Conservation (phyloP, 306 rosid species). For the Nissolia schottii region DNA sequence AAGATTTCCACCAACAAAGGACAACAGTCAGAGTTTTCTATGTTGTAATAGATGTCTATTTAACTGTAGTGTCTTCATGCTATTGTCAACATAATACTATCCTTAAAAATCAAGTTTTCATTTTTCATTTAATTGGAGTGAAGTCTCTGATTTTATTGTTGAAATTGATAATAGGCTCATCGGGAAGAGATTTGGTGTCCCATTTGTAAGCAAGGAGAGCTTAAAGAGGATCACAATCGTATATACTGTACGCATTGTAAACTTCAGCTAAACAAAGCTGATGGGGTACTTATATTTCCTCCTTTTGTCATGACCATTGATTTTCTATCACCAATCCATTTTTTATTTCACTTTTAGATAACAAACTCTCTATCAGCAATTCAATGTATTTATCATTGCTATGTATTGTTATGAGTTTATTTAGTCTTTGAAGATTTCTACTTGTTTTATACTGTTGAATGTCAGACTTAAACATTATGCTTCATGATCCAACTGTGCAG, state of each 20-base stretch:
- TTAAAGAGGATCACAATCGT: slow-evolving; percentile 43
- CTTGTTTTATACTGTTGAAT: neutral
- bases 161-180: slow-evolving; percentile 32
- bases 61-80: neutral
- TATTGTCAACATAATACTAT: neutral
- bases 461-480: neutral
- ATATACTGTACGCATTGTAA: slow-evolving; percentile 56
- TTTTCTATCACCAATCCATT: neutral
- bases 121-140: neutral
- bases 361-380: neutral
- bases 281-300: slow-evolving; percentile 51
- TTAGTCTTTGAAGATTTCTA: neutral
- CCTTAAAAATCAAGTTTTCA: neutral
- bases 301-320: neutral
- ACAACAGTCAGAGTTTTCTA: neutral
- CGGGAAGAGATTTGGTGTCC: slow-evolving; percentile 74
- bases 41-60: neutral
- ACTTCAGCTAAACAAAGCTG: slow-evolving; percentile 54
- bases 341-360: neutral
- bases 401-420: neutral
- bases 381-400: neutral
- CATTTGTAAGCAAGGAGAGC: slow-evolving; percentile 71
- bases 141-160: slow-evolving; percentile 19
- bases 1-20: neutral
- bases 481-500: neutral